phyloP scores from a whole-genome alignment of 192 early-diverging fungal species.

The Backusella morwellensis region DNA sequence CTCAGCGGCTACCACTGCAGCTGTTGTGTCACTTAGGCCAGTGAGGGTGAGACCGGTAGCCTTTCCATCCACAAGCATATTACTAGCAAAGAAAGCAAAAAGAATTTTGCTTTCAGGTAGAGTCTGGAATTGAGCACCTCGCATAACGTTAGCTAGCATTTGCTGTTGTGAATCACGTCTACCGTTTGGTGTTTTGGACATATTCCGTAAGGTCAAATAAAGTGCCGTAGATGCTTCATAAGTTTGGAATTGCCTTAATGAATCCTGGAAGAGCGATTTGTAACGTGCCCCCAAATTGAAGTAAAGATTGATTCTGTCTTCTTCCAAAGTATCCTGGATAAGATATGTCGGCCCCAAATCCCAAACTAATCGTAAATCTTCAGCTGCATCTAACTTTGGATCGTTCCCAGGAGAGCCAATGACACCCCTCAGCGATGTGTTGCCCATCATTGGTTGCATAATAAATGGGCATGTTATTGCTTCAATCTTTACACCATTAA shows the following conservation, averaged over 20 bases:
- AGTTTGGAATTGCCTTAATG: conserved; percentile 61
- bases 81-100: conserved; percentile 58
- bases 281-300: conserved; percentile 67
- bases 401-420: conserved; percentile 37
- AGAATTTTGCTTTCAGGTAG: conserved; percentile 64
- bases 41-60: conserved; percentile 30
- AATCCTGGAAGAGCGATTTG: conserved; percentile 62
- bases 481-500: conserved; percentile 60
- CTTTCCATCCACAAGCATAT: conserved; percentile 40
- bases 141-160: conserved; percentile 52
- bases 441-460: conserved; percentile 31
- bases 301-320: conserved; percentile 54
- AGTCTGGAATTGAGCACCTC: conserved; percentile 43
- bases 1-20: conserved; percentile 24
- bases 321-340: conserved; percentile 59
- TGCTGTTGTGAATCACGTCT: conserved; percentile 41
- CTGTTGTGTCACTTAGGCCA: conserved; percentile 33
- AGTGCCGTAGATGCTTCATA: conserved; percentile 61
- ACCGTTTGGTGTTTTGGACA: conserved; percentile 6
- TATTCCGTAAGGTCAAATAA: conserved; percentile 43
- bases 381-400: conserved; percentile 7
- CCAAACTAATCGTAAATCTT: conserved; percentile 41
- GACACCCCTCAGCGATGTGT: conserved; percentile 35
- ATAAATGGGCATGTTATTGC: conserved; percentile 57
- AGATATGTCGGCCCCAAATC: conserved; percentile 67